These are phyloP conservation scores for Rosa chinensis DNA, from an alignment of 306 rosid species.

Conservation along the genomic window DNA sequence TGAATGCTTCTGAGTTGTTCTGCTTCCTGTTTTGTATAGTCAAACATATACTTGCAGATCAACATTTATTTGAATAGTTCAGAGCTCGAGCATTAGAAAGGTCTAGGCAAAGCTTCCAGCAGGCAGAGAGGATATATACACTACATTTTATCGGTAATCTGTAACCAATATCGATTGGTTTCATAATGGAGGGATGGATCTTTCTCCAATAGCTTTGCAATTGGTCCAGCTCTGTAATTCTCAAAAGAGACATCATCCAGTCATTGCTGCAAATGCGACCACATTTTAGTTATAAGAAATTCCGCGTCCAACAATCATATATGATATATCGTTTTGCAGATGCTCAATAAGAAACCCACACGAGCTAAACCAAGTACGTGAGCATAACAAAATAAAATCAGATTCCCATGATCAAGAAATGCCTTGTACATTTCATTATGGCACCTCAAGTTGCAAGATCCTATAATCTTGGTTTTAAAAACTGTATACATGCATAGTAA, in stretches of 20 bases:
- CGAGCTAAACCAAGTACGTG: constrained; percentile 1
- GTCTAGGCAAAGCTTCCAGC: constrained; percentile 5
- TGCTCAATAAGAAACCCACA: constrained; percentile 2
- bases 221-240: constrained; percentile 73
- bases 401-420: background rate
- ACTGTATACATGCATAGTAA: background rate
- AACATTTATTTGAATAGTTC: constrained; percentile 17
- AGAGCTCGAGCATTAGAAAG: background rate
- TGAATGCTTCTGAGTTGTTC: constrained; percentile 59
- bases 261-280: constrained; percentile 56
- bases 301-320: background rate
- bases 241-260: constrained; percentile 77
- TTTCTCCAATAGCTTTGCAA: constrained; percentile 87
- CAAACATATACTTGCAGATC: constrained; percentile 73
- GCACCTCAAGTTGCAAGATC: constrained; percentile 5
- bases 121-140: constrained; percentile 6
- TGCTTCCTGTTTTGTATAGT: constrained; percentile 70
- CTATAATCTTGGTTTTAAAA: background rate
- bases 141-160: constrained; percentile 79
- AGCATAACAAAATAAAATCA: background rate
- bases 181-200: constrained; percentile 85
- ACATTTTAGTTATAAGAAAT: constrained; percentile 18
- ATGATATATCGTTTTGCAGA: constrained; percentile 9
- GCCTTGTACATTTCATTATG: background rate
- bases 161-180: constrained; percentile 75